Conservation (phyloP, 2,329 filamentous ascomycete genomes). For the Corynespora cassiicola region DNA sequence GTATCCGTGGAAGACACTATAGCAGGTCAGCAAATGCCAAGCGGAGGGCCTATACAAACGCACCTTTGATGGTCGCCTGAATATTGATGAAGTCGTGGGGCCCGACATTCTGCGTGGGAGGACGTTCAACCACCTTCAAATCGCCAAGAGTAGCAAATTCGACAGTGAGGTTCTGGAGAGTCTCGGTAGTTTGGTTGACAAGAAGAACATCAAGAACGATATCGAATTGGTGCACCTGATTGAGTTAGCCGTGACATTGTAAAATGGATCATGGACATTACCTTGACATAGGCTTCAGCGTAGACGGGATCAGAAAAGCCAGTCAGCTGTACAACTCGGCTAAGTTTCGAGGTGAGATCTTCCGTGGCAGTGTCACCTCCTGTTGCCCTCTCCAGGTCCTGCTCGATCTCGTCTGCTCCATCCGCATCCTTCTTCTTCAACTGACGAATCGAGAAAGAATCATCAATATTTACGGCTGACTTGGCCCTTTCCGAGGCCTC, state of each 20-base stretch:
- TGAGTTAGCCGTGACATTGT: constrained; percentile 14
- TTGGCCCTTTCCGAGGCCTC: constrained; percentile 93
- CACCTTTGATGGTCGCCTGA: constrained; percentile 98
- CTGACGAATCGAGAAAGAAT: constrained; percentile 91
- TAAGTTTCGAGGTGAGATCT: constrained; percentile 91
- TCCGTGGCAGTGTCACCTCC: constrained; percentile 85
- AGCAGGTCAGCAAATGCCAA: constrained; percentile 11
- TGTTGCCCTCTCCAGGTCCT: constrained; percentile 92
- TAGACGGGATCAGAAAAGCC: constrained; percentile 99
- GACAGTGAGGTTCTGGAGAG: constrained; percentile 93
- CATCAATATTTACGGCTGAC: constrained; percentile 92
- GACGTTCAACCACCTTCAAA: constrained; percentile 95
- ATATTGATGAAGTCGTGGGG: constrained; percentile 98
- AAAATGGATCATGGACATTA: constrained; percentile 2
- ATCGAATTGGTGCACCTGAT: constrained; percentile 86
- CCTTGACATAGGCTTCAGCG: constrained; percentile 98
- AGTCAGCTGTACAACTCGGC: constrained; percentile 93
- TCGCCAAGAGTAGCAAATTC: constrained; percentile 99
- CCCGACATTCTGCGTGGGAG: constrained; percentile 93
- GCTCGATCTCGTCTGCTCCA: constrained; percentile 82
- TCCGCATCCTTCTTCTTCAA: constrained; percentile 85
- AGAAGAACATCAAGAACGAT: constrained; percentile 95
- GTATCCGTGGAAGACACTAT: constrained; percentile 93
- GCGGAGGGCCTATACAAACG: constrained; percentile 54
- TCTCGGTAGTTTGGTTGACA: constrained; percentile 97